phyloP scores from a whole-genome alignment of 768 basidiomycete genomes.

The Russula compacta region DNA sequence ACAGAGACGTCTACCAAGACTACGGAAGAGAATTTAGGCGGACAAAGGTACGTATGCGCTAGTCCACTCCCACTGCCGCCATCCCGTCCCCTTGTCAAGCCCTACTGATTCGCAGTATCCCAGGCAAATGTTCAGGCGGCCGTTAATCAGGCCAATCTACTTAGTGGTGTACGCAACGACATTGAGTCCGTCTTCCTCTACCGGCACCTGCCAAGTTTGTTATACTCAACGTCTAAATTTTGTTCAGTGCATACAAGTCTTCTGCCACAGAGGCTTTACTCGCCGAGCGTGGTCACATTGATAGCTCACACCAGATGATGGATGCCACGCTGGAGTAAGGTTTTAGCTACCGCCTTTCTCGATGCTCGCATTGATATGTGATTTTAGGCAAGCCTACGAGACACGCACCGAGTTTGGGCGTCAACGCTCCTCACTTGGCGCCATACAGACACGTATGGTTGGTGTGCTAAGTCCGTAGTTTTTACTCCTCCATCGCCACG shows the following conservation, averaged over 20 bases:
- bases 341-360: neutral
- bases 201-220: neutral
- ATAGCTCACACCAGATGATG: slow-evolving; percentile 90
- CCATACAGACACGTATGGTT: slow-evolving; percentile 78
- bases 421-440: slow-evolving; percentile 64
- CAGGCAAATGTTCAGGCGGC: slow-evolving; percentile 76
- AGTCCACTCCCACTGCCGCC: neutral
- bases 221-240: neutral
- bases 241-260: slow-evolving; percentile 76
- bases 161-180: slow-evolving; percentile 88
- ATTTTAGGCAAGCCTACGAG: slow-evolving; percentile 86
- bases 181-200: slow-evolving; percentile 60
- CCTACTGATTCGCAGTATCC: neutral
- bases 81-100: too few species aligned
- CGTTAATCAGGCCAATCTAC: slow-evolving; percentile 76
- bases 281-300: slow-evolving; percentile 81
- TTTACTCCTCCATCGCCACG: neutral
- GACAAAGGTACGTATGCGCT: slow-evolving; percentile 54
- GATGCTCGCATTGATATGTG: neutral
- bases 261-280: slow-evolving; percentile 81
- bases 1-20: slow-evolving; percentile 84
- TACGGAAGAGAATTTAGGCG: slow-evolving; percentile 76
- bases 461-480: slow-evolving; percentile 60
- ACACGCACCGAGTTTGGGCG: slow-evolving; percentile 87
- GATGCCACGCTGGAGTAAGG: slow-evolving; percentile 83